Evolutionary conservation across 306 rosid genomes (phyloP), one percentile per base, ranked within the genome.

Genomic region (Erythrophleum fordii): DNA sequence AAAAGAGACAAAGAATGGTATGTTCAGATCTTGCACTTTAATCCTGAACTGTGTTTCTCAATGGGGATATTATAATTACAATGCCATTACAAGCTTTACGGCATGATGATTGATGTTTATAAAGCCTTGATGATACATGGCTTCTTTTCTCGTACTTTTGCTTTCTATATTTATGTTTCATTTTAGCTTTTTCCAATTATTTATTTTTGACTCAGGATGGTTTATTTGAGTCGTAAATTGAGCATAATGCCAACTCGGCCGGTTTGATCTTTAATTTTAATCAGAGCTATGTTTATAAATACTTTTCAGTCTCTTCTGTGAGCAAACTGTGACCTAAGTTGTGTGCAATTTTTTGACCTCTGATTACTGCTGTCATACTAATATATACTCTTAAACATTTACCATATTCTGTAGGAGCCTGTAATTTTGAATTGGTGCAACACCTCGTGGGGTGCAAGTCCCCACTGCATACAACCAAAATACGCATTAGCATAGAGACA

Each of bases 1-100:
- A 95, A 75, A 88, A 81, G 87, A 92, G 99, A 83, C 99, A 95
- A 77, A 89, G 99, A 90, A 87, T 93, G 92, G 99, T 95, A 93
- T 46, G 92, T 86, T 71, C 77, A 37, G 17, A 20, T 41, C 5
- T 73, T 39, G 26, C 76, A 26, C 49, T 73, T 28, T 14, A 31
- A 17, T 26, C 6, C 34, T 4, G 65, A 4, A 25, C 35, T 58
- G 31, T 3, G 17, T 16, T 52, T 52, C 53, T 44, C 34, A 26
- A 34, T 52, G 20, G 39, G 17, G 5, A 48, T 42, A 75, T 8
- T 53, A 12, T 8, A 51, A 51, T 46, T 70, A 11, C 4, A 28
- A 0, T 51, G 11, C 48, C 1, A 5, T 18, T 5, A 17, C 18
- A 72, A 29, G n/a, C n/a, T 51, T 68, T 25, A 12, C 46, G 55